phyloP scores from a whole-genome alignment of 139 green algal species.

The Chlorella ohadii region DNA sequence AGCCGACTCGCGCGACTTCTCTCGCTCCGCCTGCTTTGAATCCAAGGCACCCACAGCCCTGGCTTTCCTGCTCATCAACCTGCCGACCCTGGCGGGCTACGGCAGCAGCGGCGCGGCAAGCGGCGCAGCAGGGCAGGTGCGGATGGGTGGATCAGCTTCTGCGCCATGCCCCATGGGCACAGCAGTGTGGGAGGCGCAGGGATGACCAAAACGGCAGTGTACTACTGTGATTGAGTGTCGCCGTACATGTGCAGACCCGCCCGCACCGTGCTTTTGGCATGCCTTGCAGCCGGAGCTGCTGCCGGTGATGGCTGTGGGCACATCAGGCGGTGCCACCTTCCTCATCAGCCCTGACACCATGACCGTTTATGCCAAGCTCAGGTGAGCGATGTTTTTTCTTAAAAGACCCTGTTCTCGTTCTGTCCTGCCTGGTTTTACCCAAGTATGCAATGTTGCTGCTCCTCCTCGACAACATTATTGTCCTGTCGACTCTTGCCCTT shows the following conservation, averaged over 20 bases:
- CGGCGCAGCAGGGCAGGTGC: not conserved
- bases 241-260: not conserved
- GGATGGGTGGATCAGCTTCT: not conserved
- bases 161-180: no score
- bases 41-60: constrained; percentile 55
- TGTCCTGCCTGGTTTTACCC: no score
- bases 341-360: constrained; percentile 41
- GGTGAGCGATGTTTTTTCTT: not conserved
- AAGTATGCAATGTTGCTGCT: no score
- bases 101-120: not conserved
- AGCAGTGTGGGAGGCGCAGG: not conserved
- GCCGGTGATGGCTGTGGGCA: constrained; percentile 65
- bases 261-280: not conserved
- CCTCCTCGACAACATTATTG: no score
- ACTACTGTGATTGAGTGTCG: no score
- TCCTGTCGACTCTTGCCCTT: no score
- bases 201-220: no score
- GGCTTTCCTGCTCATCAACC: constrained; percentile 54
- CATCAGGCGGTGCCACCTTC: constrained; percentile 51
- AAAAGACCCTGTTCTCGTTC: no score
- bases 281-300: constrained; percentile 26
- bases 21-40: constrained; percentile 53
- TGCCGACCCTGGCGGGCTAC: constrained; percentile 35
- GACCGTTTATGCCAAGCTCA: constrained; percentile 59
- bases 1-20: constrained; percentile 44